phyloP scores from a whole-genome alignment of 306 rosid species.

The Malus fusca region DNA sequence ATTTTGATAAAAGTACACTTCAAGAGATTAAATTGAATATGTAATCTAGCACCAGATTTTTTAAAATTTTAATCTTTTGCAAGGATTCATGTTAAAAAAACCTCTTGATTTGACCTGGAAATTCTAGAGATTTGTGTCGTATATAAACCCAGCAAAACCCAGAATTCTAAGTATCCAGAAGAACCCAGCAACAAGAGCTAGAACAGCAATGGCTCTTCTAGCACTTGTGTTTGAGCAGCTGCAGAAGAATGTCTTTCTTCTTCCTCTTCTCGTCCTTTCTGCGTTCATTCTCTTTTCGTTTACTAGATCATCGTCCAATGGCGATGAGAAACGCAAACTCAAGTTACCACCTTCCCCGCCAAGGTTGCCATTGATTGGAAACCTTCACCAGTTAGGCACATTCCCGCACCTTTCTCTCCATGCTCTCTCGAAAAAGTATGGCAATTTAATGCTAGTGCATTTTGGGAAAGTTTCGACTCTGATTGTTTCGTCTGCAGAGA shows the following conservation, averaged over 20 bases:
- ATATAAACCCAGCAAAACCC: too few relatives aligned
- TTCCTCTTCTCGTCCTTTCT: background rate
- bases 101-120: too few relatives aligned
- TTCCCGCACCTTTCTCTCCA: constrained; percentile 26
- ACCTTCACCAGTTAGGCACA: constrained; percentile 36
- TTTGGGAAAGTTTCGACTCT: constrained; percentile 24
- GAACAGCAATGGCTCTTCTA: background rate
- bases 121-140: too few relatives aligned
- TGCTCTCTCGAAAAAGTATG: constrained; percentile 19
- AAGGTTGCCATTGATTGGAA: constrained; percentile 30
- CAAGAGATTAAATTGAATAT: too few relatives aligned
- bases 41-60: too few relatives aligned
- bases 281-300: background rate
- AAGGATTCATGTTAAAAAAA: too few relatives aligned
- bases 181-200: too few relatives aligned
- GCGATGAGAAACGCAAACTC: background rate
- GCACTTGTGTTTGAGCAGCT: background rate
- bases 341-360: constrained; percentile 37
- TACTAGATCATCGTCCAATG: background rate
- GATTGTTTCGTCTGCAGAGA: constrained; percentile 28
- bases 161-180: too few relatives aligned
- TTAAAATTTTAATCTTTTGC: too few relatives aligned
- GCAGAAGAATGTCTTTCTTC: background rate
- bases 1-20: too few relatives aligned
- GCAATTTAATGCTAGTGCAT: constrained; percentile 25